Conservation (phyloP, 1,284 basidiomycete species). For the Leccinum pachyderme region DNA sequence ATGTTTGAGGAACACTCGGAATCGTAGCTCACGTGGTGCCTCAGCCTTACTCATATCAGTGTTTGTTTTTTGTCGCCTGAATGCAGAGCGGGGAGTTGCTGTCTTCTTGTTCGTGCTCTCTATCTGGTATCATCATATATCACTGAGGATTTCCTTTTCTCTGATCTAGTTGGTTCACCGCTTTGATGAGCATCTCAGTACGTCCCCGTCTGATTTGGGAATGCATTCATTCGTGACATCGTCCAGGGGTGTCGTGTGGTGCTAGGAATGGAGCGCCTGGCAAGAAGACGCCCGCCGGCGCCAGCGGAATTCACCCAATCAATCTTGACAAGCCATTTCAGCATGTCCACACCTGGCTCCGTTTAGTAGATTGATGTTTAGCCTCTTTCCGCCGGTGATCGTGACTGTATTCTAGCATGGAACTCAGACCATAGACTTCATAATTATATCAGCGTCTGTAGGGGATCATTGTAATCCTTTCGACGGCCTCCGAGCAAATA, state of each 20-base stretch:
- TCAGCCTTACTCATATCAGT: conserved; percentile 15
- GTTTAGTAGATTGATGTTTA: not conserved
- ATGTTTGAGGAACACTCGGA: not conserved
- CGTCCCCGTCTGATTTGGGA: not conserved
- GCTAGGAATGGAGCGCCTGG: not conserved
- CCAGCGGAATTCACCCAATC: not conserved
- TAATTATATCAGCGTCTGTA: too few species aligned
- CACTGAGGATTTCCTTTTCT: conserved; percentile 7
- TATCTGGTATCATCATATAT: not conserved
- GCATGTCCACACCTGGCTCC: not conserved
- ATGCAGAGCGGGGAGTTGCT: conserved; percentile 12
- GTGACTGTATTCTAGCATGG: not conserved
- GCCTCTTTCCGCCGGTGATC: not conserved
- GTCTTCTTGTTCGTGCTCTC: conserved; percentile 19
- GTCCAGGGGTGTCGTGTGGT: not conserved
- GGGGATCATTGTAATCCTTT: too few species aligned
- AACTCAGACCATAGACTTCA: not conserved
- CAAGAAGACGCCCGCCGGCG: not conserved
- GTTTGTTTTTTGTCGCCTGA: conserved; percentile 5
- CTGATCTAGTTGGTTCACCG: conserved; percentile 16
- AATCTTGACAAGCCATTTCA: not conserved
- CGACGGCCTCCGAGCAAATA: too few species aligned
- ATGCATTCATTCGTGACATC: not conserved
- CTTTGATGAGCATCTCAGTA: conserved; percentile 18
- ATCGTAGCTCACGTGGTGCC: conserved; percentile 1